Evolutionary conservation across 208 protist genomes (phyloP).

Genomic region (Trichomonas vaginalis): DNA sequence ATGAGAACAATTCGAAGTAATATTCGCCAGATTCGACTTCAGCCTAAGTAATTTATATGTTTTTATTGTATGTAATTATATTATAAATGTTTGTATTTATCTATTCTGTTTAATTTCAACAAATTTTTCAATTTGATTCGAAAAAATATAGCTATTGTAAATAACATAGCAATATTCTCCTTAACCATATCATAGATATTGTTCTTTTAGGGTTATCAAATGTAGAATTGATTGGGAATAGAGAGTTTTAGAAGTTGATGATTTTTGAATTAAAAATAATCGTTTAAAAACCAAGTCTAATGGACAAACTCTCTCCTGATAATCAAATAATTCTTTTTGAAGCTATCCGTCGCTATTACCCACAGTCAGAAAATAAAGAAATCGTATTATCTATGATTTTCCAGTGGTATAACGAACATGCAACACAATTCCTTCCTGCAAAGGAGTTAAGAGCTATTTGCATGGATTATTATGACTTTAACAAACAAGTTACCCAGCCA

Average conservation of each 20-base stretch:
- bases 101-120: too few relatives aligned
- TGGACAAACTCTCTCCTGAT: not conserved
- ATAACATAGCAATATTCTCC: too few relatives aligned
- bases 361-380: not conserved
- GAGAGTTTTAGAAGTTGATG: too few relatives aligned
- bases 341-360: not conserved
- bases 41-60: not conserved
- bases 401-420: conserved; percentile 9
- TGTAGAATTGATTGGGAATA: too few relatives aligned
- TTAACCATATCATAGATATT: too few relatives aligned
- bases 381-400: not conserved
- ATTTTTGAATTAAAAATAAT: too few relatives aligned
- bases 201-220: too few relatives aligned
- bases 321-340: conserved; percentile 13
- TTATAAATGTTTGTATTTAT: not conserved
- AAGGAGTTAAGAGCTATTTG: not conserved
- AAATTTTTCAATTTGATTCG: too few relatives aligned
- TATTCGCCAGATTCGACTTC: not conserved
- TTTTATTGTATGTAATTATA: not conserved
- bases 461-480: not conserved
- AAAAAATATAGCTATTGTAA: too few relatives aligned
- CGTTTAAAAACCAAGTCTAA: not conserved
- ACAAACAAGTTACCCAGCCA: not conserved
- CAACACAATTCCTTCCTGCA: not conserved
- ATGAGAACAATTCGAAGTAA: not conserved